Percentiles rank a stretch among this genome's conserved stretches.
These are phyloP conservation scores for Akanthomyces lecanii DNA, from an alignment of 2,329 filamentous ascomycete genomes.

Conservation along the genomic window DNA sequence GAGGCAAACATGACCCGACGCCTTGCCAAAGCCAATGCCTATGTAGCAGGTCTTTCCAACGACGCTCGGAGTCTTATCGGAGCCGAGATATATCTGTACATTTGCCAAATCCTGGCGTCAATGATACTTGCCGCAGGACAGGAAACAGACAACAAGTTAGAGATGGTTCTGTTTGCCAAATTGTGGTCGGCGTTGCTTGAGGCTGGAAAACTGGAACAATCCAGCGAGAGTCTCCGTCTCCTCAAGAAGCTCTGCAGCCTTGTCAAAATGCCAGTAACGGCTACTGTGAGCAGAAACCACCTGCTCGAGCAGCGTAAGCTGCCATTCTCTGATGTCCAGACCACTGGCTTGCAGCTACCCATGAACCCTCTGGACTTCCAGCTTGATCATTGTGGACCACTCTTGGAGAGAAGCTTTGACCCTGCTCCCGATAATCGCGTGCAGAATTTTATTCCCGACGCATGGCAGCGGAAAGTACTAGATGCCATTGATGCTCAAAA, in stretches of 20 bases:
- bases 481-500: slow-evolving; percentile 67
- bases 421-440: slow-evolving; percentile 64
- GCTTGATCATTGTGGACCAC: slow-evolving; percentile 64
- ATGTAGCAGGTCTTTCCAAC: slow-evolving; percentile 39
- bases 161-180: slow-evolving; percentile 17
- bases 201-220: slow-evolving; percentile 16
- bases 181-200: slow-evolving; percentile 19
- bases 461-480: slow-evolving; percentile 70
- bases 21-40: slow-evolving; percentile 45
- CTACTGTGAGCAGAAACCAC: not conserved
- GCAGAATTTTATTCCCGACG: slow-evolving; percentile 63
- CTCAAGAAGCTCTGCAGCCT: slow-evolving; percentile 17
- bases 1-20: slow-evolving; percentile 38
- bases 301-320: not conserved
- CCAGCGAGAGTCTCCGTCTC: slow-evolving; percentile 13
- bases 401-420: slow-evolving; percentile 70
- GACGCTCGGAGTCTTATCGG: slow-evolving; percentile 27
- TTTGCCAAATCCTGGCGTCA: slow-evolving; percentile 29
- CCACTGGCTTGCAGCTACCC: slow-evolving; percentile 9
- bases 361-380: slow-evolving; percentile 53
- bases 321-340: not conserved
- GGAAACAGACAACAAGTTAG: not conserved
- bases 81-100: slow-evolving; percentile 31
- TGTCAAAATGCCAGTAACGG: slow-evolving; percentile 17
- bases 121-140: slow-evolving; percentile 1